Percentiles rank a stretch among this genome's conserved stretches.
phyloP scores from a whole-genome alignment of 2,329 filamentous ascomycete genomes.

The Coleophoma eucalyptorum region DNA sequence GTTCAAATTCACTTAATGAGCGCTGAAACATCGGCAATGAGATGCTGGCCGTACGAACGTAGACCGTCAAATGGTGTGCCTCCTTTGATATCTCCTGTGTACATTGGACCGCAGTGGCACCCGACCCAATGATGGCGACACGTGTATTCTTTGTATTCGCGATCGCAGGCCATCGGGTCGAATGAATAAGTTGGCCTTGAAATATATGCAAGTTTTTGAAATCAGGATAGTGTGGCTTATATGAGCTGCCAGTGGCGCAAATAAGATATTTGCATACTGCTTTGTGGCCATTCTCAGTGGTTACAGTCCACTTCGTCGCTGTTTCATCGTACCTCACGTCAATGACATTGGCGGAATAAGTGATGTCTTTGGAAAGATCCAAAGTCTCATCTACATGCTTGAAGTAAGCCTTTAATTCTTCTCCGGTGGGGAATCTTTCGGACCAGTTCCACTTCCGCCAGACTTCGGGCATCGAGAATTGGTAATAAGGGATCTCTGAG shows the following conservation, averaged over 20 bases:
- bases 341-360: constrained; percentile 50
- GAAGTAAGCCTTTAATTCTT: constrained; percentile 52
- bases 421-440: constrained; percentile 48
- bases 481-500: constrained; percentile 11
- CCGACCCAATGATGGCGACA: constrained; percentile 30
- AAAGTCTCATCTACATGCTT: constrained; percentile 46
- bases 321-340: constrained; percentile 49
- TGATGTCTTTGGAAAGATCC: constrained; percentile 48
- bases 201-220: constrained; percentile 43
- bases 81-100: constrained; percentile 29
- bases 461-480: constrained; percentile 1
- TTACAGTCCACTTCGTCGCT: constrained; percentile 42
- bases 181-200: constrained; percentile 38
- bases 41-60: constrained; percentile 34
- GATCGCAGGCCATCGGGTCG: constrained; percentile 34
- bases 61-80: constrained; percentile 28
- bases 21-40: constrained; percentile 28
- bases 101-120: constrained; percentile 29
- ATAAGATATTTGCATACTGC: constrained; percentile 10
- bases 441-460: constrained; percentile 2
- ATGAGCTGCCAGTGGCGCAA: constrained; percentile 11
- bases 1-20: constrained; percentile 19
- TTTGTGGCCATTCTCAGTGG: constrained; percentile 27
- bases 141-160: constrained; percentile 25
- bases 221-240: constrained; percentile 17